These are phyloP conservation scores for Hyparrhenia diplandra DNA, from an alignment of 176 grass and related monocot genomes.

Conservation along the genomic window DNA sequence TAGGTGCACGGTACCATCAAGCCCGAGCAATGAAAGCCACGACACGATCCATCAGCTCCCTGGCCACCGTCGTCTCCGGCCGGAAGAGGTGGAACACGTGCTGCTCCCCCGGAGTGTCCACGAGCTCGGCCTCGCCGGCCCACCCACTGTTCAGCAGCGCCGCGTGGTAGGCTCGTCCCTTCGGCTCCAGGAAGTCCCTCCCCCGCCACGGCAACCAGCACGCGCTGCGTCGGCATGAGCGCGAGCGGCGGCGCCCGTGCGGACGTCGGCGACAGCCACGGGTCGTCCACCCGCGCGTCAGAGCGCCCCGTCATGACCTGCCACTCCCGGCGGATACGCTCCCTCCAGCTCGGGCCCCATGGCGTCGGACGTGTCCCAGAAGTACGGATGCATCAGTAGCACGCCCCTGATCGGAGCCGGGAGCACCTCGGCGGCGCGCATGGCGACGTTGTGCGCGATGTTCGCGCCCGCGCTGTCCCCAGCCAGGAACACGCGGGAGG, in stretches of 20 bases:
- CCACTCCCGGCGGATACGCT: constrained; percentile 38
- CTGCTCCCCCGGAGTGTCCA: constrained; percentile 21
- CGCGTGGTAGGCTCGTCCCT: constrained; percentile 37
- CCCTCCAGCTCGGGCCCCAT: constrained; percentile 19
- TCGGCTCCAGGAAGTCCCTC: constrained; percentile 45
- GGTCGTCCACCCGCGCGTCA: constrained; percentile 21
- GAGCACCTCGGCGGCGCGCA: constrained; percentile 28
- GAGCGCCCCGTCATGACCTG: constrained; percentile 17
- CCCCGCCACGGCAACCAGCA: constrained; percentile 31
- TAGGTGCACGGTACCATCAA: neutral
- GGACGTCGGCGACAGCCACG: constrained; percentile 22
- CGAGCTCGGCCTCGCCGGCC: constrained; percentile 40
- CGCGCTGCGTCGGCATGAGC: neutral
- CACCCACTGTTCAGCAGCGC: constrained; percentile 35
- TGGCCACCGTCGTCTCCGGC: constrained; percentile 12
- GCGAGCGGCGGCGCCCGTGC: neutral
- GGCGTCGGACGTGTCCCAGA: constrained; percentile 42
- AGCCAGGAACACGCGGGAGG: constrained; percentile 48
- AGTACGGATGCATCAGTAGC: constrained; percentile 66
- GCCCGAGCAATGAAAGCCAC: constrained; percentile 13
- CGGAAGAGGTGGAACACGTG: constrained; percentile 36
- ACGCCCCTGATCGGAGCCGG: constrained; percentile 19
- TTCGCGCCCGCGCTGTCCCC: constrained; percentile 59
- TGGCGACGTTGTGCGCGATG: constrained; percentile 64
- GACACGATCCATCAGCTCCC: constrained; percentile 2